Conservation (phyloP, 2,329 filamentous ascomycete species). For the Diaporthe sp. region DNA sequence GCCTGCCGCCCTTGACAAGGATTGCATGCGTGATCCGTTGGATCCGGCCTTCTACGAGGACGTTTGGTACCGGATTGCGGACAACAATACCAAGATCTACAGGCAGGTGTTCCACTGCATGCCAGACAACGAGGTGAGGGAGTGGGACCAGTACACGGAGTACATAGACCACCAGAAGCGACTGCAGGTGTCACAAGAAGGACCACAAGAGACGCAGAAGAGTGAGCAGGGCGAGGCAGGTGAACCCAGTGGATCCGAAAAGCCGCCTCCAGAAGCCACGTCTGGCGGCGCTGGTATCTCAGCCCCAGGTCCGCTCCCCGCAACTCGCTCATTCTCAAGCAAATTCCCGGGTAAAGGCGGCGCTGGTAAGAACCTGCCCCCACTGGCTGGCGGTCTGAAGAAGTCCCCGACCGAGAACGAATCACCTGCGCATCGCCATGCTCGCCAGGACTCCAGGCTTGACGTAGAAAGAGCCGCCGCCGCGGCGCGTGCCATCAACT, state of each 20-base stretch:
- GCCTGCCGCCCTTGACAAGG: conserved; percentile 81
- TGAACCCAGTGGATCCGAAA: conserved; percentile 46
- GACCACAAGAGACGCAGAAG: conserved; percentile 57
- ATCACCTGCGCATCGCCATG: conserved; percentile 39
- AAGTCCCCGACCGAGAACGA: conserved; percentile 28
- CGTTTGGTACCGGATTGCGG: conserved; percentile 87
- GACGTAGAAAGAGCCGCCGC: conserved; percentile 50
- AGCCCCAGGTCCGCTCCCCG: conserved; percentile 56
- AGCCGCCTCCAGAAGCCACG: conserved; percentile 44
- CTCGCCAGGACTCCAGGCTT: conserved; percentile 42
- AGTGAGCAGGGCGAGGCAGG: conserved; percentile 66
- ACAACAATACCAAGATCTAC: conserved; percentile 96
- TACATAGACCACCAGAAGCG: conserved; percentile 82
- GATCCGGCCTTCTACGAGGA: conserved; percentile 87
- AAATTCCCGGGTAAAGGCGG: conserved; percentile 50
- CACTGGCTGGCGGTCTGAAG: conserved; percentile 24
- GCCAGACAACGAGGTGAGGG: conserved; percentile 94
- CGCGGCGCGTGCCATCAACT: conserved; percentile 48
- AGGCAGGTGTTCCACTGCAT: conserved; percentile 95
- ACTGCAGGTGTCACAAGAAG: conserved; percentile 78
- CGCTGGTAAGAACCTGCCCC: conserved; percentile 48
- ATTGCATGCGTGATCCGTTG: conserved; percentile 95
- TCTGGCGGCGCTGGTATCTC: conserved; percentile 58
- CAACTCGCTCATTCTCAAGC: conserved; percentile 54
- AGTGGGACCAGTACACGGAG: conserved; percentile 93